Evolutionary conservation across 768 basidiomycete genomes (phyloP).

Genomic region (Heimioporus sp.): DNA sequence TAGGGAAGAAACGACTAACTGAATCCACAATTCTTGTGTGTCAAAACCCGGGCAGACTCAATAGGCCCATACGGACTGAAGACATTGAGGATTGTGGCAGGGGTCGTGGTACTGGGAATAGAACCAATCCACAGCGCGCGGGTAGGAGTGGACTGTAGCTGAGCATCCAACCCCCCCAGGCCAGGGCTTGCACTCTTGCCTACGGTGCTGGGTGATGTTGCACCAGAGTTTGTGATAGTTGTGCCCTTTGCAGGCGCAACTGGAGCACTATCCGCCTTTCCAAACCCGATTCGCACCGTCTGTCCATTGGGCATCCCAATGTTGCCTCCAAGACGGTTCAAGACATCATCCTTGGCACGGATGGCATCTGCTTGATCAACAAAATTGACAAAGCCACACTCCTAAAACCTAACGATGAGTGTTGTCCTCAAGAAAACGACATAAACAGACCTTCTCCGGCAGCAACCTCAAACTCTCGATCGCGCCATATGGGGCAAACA

Average conservation of each 20-base stretch:
- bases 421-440: not conserved
- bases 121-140: conserved; percentile 97
- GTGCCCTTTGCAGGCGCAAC: conserved; percentile 82
- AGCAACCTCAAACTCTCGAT: conserved; percentile 94
- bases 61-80: conserved; percentile 98
- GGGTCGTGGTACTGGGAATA: conserved; percentile 93
- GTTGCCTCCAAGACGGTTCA: conserved; percentile 91
- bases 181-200: conserved; percentile 53
- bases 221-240: conserved; percentile 56
- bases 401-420: conserved; percentile 48
- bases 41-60: conserved; percentile 93
- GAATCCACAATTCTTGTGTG: conserved; percentile 96
- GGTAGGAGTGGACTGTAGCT: conserved; percentile 88
- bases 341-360: conserved; percentile 95
- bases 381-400: conserved; percentile 99
- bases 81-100: conserved; percentile 90
- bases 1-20: conserved; percentile 44
- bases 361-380: conserved; percentile 95
- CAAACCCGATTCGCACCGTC: conserved; percentile 96
- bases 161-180: conserved; percentile 74
- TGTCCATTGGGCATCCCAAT: conserved; percentile 95
- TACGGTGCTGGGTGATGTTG: conserved; percentile 58
- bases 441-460: conserved; percentile 82
- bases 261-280: conserved; percentile 96
- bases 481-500: conserved; percentile 95